Conservation (phyloP, 345 rosid genomes). For the Eucalyptus sp. region DNA sequence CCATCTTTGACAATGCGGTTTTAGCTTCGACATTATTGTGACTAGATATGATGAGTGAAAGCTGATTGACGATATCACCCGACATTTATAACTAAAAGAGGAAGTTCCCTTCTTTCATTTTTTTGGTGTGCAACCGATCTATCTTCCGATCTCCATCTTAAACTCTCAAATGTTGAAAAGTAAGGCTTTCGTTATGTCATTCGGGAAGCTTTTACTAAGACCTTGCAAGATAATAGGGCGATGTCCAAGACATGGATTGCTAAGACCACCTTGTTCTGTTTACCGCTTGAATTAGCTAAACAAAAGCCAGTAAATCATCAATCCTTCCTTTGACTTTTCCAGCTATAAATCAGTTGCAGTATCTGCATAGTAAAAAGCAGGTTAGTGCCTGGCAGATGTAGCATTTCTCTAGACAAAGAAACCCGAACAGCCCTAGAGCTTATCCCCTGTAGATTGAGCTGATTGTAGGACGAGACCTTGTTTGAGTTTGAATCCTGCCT, state of each 20-base stretch:
- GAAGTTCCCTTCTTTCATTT: background rate
- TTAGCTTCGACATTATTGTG: background rate
- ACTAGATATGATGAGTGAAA: background rate
- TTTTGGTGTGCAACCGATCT: background rate
- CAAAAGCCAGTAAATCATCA: background rate
- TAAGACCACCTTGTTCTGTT: background rate
- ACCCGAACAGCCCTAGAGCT: background rate
- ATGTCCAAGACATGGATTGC: background rate
- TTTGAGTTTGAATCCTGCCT: background rate
- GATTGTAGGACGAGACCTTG: background rate
- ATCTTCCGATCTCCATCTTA: background rate
- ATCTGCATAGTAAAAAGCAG: background rate
- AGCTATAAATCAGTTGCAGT: background rate
- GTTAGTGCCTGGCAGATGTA: background rate
- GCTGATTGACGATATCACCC: background rate
- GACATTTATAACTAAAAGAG: background rate
- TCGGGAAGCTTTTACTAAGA: background rate
- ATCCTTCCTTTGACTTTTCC: background rate
- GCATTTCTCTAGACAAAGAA: background rate
- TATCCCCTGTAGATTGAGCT: background rate
- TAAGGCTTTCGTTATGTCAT: background rate
- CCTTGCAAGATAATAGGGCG: background rate
- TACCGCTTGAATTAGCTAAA: background rate
- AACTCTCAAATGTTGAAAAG: background rate
- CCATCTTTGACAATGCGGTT: background rate